Evolutionary conservation across 1,284 basidiomycete genomes (phyloP), one percentile per base, ranked within the genome.

Genomic region (Entoloma clypeatum): DNA sequence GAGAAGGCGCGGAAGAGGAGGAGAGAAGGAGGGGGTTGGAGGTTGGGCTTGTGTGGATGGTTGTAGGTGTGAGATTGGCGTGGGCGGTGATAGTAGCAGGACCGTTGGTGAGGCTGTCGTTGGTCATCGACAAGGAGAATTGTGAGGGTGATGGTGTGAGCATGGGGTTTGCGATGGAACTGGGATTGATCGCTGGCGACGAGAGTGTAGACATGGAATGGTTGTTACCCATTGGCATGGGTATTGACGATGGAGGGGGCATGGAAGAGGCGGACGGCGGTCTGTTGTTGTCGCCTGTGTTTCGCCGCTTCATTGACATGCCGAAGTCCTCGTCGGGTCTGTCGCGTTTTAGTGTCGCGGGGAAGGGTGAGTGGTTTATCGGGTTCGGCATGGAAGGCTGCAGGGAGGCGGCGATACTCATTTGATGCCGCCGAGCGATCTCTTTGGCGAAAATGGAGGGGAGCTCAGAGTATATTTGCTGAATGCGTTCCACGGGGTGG

Each of bases 341-440:
- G 31, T 79, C 78, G 39, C 84, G 77, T 55, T 86, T 86, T 21
- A 82, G 61, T n/a, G n/a, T n/a, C n/a, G n/a, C n/a, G n/a, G n/a
- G n/a, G n/a, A n/a, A 29, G 52, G 44, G 24, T 60, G 47, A 17
- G 49, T 38, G 34, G 34, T 28, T 27, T 34, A 23, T 11, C 37
- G 45, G 18, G 36, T 49, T 45, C 11, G 36, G 41, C 21, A 36
- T 28, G 8, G 23, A 19, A 32, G 31, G 56, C 37, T 46, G 45
- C 23, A 21, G 38, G 28, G 49, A 41, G 43, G 38, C 55, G 54
- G 25, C 54, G 42, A 13, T 16, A 17, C 45, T 45, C 44, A 50
- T 54, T 26, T 67, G 61, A 38, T 75, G 69, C 44, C 72, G 65
- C 9, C 76, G 71, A 3, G 71, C 69, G 28, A 82, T 67, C 29